Percentiles rank a stretch among this genome's conserved stretches.
Evolutionary conservation across 495 filamentous ascomycete species (phyloP).

Genomic region (Lindgomyces ingoldianus): DNA sequence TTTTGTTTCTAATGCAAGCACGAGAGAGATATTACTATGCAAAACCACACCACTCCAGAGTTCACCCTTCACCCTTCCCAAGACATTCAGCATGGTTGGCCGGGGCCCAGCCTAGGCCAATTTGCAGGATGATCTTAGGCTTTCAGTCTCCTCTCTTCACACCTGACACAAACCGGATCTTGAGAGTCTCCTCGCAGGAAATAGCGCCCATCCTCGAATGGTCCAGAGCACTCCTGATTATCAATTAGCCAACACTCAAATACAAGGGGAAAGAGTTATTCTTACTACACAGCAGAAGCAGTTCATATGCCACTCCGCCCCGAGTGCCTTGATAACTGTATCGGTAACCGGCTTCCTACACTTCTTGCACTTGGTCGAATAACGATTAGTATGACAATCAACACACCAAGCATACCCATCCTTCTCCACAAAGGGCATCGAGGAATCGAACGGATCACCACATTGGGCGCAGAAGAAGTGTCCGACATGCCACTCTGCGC

Average conservation of each 20-base stretch:
- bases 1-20: background rate
- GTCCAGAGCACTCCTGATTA: constrained; percentile 59
- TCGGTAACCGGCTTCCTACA: constrained; percentile 85
- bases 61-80: background rate
- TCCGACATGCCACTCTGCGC: constrained; percentile 92
- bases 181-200: constrained; percentile 61
- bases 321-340: constrained; percentile 81
- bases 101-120: too few species aligned
- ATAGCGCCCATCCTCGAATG: constrained; percentile 65
- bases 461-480: constrained; percentile 99
- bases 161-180: constrained; percentile 63
- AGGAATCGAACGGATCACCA: constrained; percentile 85
- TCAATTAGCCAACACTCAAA: constrained; percentile 10
- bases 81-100: too few species aligned
- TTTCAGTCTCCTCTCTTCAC: constrained; percentile 66
- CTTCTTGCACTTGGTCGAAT: constrained; percentile 80
- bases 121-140: constrained; percentile 47
- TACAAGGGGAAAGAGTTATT: too few species aligned
- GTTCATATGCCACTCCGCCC: constrained; percentile 87
- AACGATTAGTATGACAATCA: constrained; percentile 86
- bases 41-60: background rate
- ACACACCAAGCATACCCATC: constrained; percentile 99
- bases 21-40: background rate
- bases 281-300: constrained; percentile 81
- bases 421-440: constrained; percentile 91